A percentile compares a stretch with the other conserved stretches of the same genome.
Conservation (phyloP, 1,139 yeast genomes). For the Scheffersomyces lignicola region DNA sequence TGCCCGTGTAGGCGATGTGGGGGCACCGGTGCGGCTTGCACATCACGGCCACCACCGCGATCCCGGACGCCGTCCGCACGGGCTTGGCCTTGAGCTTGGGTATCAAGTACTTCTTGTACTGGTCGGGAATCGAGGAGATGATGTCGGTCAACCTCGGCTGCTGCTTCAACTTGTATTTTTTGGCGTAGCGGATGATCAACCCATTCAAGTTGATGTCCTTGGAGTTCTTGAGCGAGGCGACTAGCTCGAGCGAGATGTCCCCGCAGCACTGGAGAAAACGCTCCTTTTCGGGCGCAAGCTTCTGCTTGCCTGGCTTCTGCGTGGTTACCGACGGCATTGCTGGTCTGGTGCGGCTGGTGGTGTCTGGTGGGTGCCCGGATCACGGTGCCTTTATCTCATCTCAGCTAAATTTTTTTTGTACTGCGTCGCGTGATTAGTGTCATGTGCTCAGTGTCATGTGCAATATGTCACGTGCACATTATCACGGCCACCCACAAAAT, state of each 20-base stretch:
- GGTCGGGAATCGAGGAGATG: conserved; percentile 94
- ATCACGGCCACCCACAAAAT: no score
- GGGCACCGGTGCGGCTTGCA: conserved; percentile 99
- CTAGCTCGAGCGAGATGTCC: conserved; percentile 86
- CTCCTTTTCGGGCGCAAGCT: conserved; percentile 84
- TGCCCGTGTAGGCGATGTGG: conserved; percentile 97
- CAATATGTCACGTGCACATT: no score
- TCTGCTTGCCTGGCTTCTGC: conserved; percentile 44
- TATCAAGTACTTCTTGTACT: conserved; percentile 82
- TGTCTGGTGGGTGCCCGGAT: no score
- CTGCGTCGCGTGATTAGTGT: no score
- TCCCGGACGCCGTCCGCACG: conserved; percentile 96
- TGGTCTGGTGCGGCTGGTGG: no score
- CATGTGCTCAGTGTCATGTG: no score
- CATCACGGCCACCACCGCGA: conserved; percentile 99
- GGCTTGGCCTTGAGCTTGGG: conserved; percentile 98
- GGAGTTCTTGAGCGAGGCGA: conserved; percentile 69
- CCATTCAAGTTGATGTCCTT: conserved; percentile 91
- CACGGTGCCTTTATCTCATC: no score
- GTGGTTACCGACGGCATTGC: conserved; percentile 38
- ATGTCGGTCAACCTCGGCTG: conserved; percentile 96
- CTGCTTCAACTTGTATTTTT: conserved; percentile 84
- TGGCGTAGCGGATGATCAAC: conserved; percentile 78
- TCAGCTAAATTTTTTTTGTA: no score
- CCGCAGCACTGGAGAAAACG: conserved; percentile 91